These are phyloP conservation scores for Rubus parviflorus DNA, from an alignment of 306 rosid genomes.

Conservation along the genomic window DNA sequence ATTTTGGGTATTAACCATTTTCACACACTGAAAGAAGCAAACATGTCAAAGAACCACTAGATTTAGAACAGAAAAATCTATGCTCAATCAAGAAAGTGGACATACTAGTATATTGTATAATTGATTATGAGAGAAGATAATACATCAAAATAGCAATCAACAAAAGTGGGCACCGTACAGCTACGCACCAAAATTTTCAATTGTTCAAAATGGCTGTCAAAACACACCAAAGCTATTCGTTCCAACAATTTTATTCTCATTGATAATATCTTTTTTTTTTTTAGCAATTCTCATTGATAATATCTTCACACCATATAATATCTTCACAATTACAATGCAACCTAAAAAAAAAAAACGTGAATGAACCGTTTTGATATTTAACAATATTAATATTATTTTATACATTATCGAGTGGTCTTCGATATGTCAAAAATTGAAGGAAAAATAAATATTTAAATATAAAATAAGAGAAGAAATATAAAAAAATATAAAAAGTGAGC, in stretches of 20 bases:
- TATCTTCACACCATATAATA: too few relatives aligned
- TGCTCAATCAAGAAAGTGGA: neutral
- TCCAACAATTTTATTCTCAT: neutral
- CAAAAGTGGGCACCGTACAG: constrained; percentile 10
- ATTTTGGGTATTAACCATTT: too few relatives aligned
- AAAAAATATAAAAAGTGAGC: too few relatives aligned
- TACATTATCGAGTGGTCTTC: too few relatives aligned
- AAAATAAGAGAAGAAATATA: too few relatives aligned
- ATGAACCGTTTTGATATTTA: neutral
- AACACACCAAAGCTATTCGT: neutral
- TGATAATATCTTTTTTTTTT: neutral
- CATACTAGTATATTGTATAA: neutral
- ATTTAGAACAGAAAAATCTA: neutral
- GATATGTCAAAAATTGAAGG: too few relatives aligned
- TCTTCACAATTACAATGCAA: neutral
- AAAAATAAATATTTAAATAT: too few relatives aligned
- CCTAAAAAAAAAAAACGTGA: neutral
- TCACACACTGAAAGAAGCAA: too few relatives aligned
- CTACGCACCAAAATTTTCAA: constrained; percentile 10
- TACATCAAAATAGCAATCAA: neutral
- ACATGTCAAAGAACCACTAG: neutral
- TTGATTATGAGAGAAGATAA: neutral
- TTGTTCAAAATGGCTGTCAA: neutral
- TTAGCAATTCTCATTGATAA: too few relatives aligned
- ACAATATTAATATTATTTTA: too few relatives aligned